These are phyloP conservation scores for Diplodia sapinea DNA, from an alignment of 2,329 filamentous ascomycete species.

Conservation along the genomic window DNA sequence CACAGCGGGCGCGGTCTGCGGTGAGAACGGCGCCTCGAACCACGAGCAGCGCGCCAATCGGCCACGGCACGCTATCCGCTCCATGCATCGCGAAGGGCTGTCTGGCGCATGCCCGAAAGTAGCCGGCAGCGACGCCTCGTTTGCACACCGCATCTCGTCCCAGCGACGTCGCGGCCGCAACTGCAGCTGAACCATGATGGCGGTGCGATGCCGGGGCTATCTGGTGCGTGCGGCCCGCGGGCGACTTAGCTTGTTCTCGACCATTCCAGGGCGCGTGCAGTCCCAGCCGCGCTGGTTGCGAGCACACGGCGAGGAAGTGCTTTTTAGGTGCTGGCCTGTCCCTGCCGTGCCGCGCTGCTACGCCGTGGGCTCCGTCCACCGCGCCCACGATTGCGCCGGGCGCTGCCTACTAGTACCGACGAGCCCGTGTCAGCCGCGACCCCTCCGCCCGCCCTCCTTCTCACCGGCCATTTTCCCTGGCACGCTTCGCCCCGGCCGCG, in stretches of 20 bases:
- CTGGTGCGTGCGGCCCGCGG: conserved; percentile 9
- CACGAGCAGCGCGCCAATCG: neutral
- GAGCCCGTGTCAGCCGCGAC: conserved; percentile 1
- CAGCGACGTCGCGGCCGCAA: conserved; percentile 3
- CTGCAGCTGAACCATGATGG: neutral
- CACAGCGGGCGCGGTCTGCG: conserved; percentile 13
- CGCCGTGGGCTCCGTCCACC: no score
- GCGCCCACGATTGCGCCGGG: no score
- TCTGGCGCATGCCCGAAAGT: neutral
- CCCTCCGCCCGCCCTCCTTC: neutral
- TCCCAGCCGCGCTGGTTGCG: conserved; percentile 24
- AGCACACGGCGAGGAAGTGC: neutral
- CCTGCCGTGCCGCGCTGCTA: conserved; percentile 1
- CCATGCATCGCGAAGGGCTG: conserved; percentile 7
- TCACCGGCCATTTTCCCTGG: conserved; percentile 4
- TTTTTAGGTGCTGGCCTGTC: conserved; percentile 8
- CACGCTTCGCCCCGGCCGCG: neutral
- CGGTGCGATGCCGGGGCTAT: conserved; percentile 16
- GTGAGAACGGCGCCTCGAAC: conserved; percentile 2
- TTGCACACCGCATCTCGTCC: conserved; percentile 15
- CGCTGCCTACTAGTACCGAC: no score
- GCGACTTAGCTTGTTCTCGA: conserved; percentile 26
- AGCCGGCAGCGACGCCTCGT: conserved; percentile 1
- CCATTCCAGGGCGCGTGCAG: conserved; percentile 28
- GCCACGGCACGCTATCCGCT: conserved; percentile 1